Conservation (phyloP, 768 basidiomycete genomes). For the Tulasnella sp. region DNA sequence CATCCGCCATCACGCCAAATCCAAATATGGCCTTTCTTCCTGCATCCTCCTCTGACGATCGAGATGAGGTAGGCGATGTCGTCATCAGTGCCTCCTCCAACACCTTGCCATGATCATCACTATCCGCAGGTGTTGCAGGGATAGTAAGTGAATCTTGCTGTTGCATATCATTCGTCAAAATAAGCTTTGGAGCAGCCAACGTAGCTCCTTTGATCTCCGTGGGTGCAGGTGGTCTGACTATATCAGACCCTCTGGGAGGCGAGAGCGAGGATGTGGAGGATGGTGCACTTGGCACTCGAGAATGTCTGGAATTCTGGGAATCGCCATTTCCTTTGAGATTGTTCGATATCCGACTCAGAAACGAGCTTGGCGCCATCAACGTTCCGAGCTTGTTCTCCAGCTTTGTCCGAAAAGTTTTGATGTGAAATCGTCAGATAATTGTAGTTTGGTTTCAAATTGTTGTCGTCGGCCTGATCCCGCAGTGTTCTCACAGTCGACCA, state of each 20-base stretch:
- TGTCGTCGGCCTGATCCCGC: too few relatives aligned
- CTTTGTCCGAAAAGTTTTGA: too few relatives aligned
- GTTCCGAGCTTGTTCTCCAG: too few relatives aligned
- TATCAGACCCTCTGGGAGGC: not conserved
- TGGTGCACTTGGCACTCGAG: conserved; percentile 12
- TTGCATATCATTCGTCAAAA: conserved; percentile 6
- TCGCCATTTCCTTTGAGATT: conserved; percentile 6
- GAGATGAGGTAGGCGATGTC: conserved; percentile 2
- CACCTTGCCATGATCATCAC: not conserved
- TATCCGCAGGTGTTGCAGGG: conserved; percentile 8
- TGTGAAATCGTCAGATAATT: too few relatives aligned
- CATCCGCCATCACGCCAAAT: not conserved
- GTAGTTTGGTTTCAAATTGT: too few relatives aligned
- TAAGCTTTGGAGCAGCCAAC: not conserved
- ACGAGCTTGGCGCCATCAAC: conserved; percentile 13
- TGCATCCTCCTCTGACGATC: conserved; percentile 9
- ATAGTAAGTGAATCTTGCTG: conserved; percentile 2
- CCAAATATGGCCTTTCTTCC: not conserved
- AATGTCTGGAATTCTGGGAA: conserved; percentile 8
- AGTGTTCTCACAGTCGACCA: too few relatives aligned
- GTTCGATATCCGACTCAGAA: conserved; percentile 5
- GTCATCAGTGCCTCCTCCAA: conserved; percentile 3
- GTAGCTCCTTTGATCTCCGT: not conserved
- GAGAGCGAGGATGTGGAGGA: not conserved
- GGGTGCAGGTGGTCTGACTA: not conserved